A percentile compares a stretch with the other conserved stretches of the same genome.
phyloP scores from a whole-genome alignment of 2,329 filamentous ascomycete genomes.

The Coniochaeta pulveracea region DNA sequence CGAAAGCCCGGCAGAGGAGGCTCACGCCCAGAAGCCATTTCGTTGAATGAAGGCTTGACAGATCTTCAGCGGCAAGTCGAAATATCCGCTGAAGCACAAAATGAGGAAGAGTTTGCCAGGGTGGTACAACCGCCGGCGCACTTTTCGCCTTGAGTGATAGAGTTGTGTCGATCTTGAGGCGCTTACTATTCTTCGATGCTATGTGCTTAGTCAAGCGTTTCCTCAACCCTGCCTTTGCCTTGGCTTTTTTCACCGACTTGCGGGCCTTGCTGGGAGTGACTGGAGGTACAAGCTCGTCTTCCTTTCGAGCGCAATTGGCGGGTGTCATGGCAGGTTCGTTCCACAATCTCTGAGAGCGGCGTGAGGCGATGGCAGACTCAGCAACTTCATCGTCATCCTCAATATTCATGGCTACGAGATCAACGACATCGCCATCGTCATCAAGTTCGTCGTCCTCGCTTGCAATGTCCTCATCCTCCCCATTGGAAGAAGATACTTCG shows the following conservation, averaged over 20 bases:
- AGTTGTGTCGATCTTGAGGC: background rate
- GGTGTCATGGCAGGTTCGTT: too few relatives aligned
- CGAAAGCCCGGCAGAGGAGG: constrained; percentile 50
- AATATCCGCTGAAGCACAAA: constrained; percentile 61
- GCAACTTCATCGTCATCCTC: too few relatives aligned
- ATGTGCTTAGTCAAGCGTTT: constrained; percentile 1
- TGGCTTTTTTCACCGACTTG: background rate
- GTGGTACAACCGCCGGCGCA: constrained; percentile 11
- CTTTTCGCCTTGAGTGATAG: too few relatives aligned
- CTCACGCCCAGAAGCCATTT: constrained; percentile 57
- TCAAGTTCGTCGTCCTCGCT: too few relatives aligned
- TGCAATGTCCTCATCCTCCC: background rate
- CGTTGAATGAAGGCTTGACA: constrained; percentile 27
- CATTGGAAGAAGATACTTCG: background rate
- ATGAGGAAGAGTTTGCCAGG: constrained; percentile 26
- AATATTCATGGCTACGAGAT: too few relatives aligned
- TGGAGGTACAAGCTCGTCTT: constrained; percentile 1
- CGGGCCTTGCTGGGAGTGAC: background rate
- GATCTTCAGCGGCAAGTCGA: constrained; percentile 49
- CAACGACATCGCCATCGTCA: too few relatives aligned
- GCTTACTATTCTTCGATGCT: background rate
- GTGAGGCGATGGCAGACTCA: too few relatives aligned
- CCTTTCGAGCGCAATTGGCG: too few relatives aligned
- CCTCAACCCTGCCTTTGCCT: background rate
- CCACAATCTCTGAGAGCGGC: too few relatives aligned